Evolutionary conservation across 2,329 filamentous ascomycete species (phyloP).

Genomic region (Botrytis paeoniae): DNA sequence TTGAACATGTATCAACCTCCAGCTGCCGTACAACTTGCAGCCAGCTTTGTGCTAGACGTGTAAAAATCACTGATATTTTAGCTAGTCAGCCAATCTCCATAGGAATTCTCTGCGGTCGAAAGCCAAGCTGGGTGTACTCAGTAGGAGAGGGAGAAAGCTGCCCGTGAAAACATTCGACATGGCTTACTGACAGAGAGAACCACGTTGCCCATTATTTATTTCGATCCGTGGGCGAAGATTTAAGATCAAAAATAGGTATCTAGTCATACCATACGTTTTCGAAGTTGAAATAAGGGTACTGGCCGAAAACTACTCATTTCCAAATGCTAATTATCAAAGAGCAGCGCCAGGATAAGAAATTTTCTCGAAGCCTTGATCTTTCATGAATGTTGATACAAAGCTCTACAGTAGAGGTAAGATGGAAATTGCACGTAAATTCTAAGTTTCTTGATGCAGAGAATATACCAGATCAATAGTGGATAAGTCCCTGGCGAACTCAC

Average conservation of each 20-base stretch:
- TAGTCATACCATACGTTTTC: conserved; percentile 45
- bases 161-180: neutral
- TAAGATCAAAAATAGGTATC: conserved; percentile 42
- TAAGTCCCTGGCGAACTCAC: neutral
- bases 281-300: conserved; percentile 39
- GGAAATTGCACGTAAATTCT: conserved; percentile 26
- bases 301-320: conserved; percentile 29
- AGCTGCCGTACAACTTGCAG: neutral
- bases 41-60: neutral
- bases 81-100: neutral
- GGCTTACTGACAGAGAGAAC: conserved; percentile 25
- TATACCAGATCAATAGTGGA: conserved; percentile 36
- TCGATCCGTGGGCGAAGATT: conserved; percentile 41
- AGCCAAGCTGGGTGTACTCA: neutral
- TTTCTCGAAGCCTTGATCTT: too few species aligned
- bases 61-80: neutral
- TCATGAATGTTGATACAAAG: neutral
- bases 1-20: neutral
- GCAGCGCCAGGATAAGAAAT: neutral
- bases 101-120: too few species aligned
- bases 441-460: conserved; percentile 32
- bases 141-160: neutral
- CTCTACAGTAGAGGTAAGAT: neutral
- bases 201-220: conserved; percentile 30
- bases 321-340: too few species aligned